Conservation (phyloP, 2,329 filamentous ascomycete genomes). For the Cladosporium cucumerinum region DNA sequence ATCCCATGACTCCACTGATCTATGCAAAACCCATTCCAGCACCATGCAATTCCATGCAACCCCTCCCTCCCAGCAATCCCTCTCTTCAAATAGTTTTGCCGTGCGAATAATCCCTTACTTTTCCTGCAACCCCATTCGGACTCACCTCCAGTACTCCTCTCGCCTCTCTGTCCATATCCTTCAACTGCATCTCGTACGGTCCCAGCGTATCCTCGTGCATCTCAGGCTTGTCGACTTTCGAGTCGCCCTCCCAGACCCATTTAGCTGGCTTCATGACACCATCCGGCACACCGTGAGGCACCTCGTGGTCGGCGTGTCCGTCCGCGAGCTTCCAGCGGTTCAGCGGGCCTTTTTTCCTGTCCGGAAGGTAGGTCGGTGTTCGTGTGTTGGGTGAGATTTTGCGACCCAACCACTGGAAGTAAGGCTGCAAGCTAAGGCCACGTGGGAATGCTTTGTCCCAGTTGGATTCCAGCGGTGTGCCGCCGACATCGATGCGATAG, state of each 20-base stretch:
- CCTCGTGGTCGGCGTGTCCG: slow-evolving; percentile 22
- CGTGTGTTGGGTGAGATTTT: slow-evolving; percentile 23
- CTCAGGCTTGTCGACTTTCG: not conserved
- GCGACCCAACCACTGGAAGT: slow-evolving; percentile 20
- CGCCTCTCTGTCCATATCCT: slow-evolving; percentile 16
- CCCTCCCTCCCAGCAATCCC: not conserved
- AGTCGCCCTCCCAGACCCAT: slow-evolving; percentile 4
- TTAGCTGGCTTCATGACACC: slow-evolving; percentile 1
- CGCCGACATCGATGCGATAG: slow-evolving; percentile 34
- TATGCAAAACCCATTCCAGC: not conserved
- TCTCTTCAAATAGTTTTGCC: slow-evolving; percentile 12
- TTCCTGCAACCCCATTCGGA: slow-evolving; percentile 6
- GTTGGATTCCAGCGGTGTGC: slow-evolving; percentile 29
- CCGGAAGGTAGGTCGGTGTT: slow-evolving; percentile 21
- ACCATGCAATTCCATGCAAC: not conserved
- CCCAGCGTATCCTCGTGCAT: slow-evolving; percentile 14
- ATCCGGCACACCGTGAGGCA: slow-evolving; percentile 1
- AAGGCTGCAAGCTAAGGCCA: slow-evolving; percentile 22
- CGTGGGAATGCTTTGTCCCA: slow-evolving; percentile 21
- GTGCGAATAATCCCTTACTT: slow-evolving; percentile 6
- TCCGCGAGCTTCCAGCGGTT: slow-evolving; percentile 33
- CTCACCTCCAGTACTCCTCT: slow-evolving; percentile 8
- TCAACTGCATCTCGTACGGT: slow-evolving; percentile 11
- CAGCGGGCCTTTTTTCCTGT: slow-evolving; percentile 26
- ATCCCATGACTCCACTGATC: not conserved